Evolutionary conservation across 176 grass and related monocot species (phyloP).

Genomic region (Sorghum bicolor): Sorghum_bicolor_NCBIv3 NC_012870.2:79036501-79037000

Average conservation of each 20-base stretch:
- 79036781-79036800: constrained; percentile 23
- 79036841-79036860: constrained; percentile 11
- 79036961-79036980: constrained; percentile 43
- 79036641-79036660: too few species aligned
- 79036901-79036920: background rate
- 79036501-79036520: too few species aligned
- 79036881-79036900: background rate
- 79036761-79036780: constrained; percentile 47
- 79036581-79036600: too few species aligned
- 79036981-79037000: background rate
- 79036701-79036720: constrained; percentile 13
- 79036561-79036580: too few species aligned
- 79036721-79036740: background rate
- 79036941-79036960: constrained; percentile 14
- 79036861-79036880: background rate
- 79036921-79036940: background rate
- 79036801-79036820: constrained; percentile 32
- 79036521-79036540: too few species aligned
- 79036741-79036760: constrained; percentile 36
- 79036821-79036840: constrained; percentile 75
- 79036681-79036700: too few species aligned
- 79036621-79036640: too few species aligned
- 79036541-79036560: too few species aligned
- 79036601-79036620: too few species aligned
- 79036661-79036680: too few species aligned